phyloP scores from a whole-genome alignment of 2,329 filamentous ascomycete genomes.

The Pseudogymnoascus sp. region DNA sequence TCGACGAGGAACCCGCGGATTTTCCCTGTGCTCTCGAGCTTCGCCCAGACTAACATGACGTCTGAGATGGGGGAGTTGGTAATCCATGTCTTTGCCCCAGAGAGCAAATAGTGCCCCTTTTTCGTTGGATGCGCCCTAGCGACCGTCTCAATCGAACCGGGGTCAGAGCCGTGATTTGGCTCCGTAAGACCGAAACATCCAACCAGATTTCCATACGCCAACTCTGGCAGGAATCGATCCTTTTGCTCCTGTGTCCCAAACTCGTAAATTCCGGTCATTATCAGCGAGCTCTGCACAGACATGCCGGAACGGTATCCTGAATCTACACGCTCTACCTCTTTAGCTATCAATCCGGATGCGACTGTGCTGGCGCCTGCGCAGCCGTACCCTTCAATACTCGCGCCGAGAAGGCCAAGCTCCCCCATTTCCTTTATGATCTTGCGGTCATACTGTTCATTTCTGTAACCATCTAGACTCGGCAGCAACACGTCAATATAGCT shows the following conservation, averaged over 20 bases:
- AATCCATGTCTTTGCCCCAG: constrained; percentile 88
- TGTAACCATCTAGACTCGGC: constrained; percentile 59
- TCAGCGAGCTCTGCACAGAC: constrained; percentile 84
- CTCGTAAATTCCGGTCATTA: constrained; percentile 88
- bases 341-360: constrained; percentile 79
- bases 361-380: constrained; percentile 83
- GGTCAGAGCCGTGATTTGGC: constrained; percentile 87
- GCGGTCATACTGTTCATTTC: constrained; percentile 77
- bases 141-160: constrained; percentile 79
- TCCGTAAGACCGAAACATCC: constrained; percentile 87
- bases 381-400: constrained; percentile 77
- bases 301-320: constrained; percentile 87
- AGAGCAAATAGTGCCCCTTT: constrained; percentile 70
- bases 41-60: constrained; percentile 83
- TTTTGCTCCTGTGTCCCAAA: constrained; percentile 80
- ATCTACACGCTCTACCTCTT: constrained; percentile 84
- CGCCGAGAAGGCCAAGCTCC: constrained; percentile 76
- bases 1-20: constrained; percentile 91
- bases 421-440: constrained; percentile 88
- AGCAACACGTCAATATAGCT: neutral
- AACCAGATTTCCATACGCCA: constrained; percentile 74
- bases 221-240: constrained; percentile 69
- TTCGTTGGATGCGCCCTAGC: constrained; percentile 79
- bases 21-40: constrained; percentile 82
- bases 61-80: constrained; percentile 89